Conservation (phyloP, 2,329 filamentous ascomycete genomes). For the Leptographium galeiforme region DNA sequence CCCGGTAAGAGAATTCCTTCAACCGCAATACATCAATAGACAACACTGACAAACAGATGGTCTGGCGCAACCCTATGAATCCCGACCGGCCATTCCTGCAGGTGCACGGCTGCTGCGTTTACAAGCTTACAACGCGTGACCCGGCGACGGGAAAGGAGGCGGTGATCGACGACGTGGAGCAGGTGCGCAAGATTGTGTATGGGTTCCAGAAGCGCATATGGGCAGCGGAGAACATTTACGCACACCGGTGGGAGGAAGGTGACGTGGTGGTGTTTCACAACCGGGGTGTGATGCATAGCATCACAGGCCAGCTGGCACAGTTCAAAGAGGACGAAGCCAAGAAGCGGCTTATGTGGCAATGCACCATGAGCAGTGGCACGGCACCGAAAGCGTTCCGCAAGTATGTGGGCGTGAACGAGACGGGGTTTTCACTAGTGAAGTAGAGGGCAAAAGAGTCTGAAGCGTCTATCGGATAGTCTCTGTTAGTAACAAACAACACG, state of each 20-base stretch:
- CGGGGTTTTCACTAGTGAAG: slow-evolving; percentile 3
- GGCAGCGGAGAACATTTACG: slow-evolving; percentile 51
- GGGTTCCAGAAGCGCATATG: slow-evolving; percentile 6
- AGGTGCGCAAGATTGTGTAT: slow-evolving; percentile 5
- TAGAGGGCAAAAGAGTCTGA: not conserved
- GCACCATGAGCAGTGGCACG: slow-evolving; percentile 39
- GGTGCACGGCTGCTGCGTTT: slow-evolving; percentile 10
- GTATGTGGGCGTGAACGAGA: slow-evolving; percentile 8
- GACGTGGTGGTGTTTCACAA: slow-evolving; percentile 72
- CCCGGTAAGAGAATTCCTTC: slow-evolving; percentile 17
- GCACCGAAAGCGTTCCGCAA: slow-evolving; percentile 7
- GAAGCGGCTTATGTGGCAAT: slow-evolving; percentile 62
- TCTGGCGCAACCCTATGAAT: slow-evolving; percentile 59
- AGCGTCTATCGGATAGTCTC: too few species aligned
- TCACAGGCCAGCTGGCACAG: slow-evolving; percentile 56
- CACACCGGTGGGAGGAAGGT: slow-evolving; percentile 64
- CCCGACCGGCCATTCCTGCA: slow-evolving; percentile 7
- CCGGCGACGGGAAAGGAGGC: slow-evolving; percentile 1
- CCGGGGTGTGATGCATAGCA: slow-evolving; percentile 58
- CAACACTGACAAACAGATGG: slow-evolving; percentile 36
- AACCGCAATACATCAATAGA: not conserved
- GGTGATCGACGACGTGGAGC: slow-evolving; percentile 11
- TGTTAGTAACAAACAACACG: too few species aligned
- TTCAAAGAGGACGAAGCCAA: slow-evolving; percentile 37
- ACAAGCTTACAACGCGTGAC: slow-evolving; percentile 5